phyloP scores from a whole-genome alignment of 371 early-diverging fungal genomes.

The Spraguea lophii region DNA sequence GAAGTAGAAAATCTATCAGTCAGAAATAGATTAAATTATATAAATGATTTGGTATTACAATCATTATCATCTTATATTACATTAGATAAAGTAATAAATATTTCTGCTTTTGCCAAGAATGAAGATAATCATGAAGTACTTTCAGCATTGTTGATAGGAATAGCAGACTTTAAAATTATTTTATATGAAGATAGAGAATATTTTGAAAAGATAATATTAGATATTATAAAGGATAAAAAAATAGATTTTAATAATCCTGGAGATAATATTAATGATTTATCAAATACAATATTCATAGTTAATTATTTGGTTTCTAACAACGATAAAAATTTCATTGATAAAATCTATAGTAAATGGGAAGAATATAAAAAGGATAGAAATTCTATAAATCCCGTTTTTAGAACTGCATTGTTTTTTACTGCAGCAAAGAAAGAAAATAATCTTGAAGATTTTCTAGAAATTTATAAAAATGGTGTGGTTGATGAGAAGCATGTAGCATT shows the following conservation, averaged over 20 bases:
- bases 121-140: neutral
- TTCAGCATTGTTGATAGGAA: neutral
- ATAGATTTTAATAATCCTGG: neutral
- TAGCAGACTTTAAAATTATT: neutral
- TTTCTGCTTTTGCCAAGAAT: neutral
- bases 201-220: neutral
- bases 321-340: neutral
- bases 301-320: neutral
- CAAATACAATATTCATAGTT: neutral
- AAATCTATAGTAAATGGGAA: neutral
- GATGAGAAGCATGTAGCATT: constrained; percentile 62
- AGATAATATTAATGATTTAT: neutral
- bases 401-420: neutral
- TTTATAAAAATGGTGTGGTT: constrained; percentile 51
- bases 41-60: no score
- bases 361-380: neutral
- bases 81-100: neutral
- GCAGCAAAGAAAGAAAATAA: neutral
- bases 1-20: neutral
- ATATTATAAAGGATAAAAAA: neutral
- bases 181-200: neutral
- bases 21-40: neutral
- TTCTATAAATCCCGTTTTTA: neutral
- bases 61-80: neutral
- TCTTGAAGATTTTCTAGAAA: constrained; percentile 51